Evolutionary conservation across 345 rosid genomes (phyloP), one percentile per base, ranked within the genome.

Genomic region (Abelmoschus esculentus): DNA sequence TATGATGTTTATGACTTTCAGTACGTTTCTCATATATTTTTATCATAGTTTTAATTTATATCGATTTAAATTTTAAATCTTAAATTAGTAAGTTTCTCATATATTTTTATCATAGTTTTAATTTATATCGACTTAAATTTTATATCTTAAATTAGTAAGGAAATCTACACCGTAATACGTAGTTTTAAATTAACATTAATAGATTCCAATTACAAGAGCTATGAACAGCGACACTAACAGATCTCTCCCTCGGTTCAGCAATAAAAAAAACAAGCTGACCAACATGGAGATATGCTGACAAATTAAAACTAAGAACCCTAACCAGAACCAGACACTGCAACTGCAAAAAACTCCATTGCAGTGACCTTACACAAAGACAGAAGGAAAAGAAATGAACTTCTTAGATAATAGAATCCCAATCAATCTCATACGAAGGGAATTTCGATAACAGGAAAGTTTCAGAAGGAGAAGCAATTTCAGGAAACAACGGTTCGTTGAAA

Each of bases 391-490:
- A 31, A 31, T 31, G 32, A 28, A 11, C 4, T 10, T 7, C 0
- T 15, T 29, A 66, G 28, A 57, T 29, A 81, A 76, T 47, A 73
- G 62, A 28, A 89, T 84, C 96, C 97, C 97, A 93, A 61, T 93
- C 98, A 26, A 91, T 93, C 86, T 93, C 98, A 31, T 80, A 83
- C 19, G 98, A 93, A 6, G 98, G 97, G 75, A 28, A 93, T 80
- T 89, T 93, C 73, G 91, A 88, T 89, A 91, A 75, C 75, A 78
- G 34, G 60, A 85, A 89, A 32, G 78, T 84, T 72, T 91, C 95
- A 15, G 86, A 70, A 7, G 67, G 49, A 15, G 53, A 80, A 11
- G n/a, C 38, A 63, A 61, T 38, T 26, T 62, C 69, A 15, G 80
- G 82, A 89, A 89, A 84, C 58, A 66, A 76, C 32, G 78, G 73